Evolutionary conservation across 768 basidiomycete genomes (phyloP), one percentile per base, ranked within the genome.

Genomic region (Hypholoma fasciculare): DNA sequence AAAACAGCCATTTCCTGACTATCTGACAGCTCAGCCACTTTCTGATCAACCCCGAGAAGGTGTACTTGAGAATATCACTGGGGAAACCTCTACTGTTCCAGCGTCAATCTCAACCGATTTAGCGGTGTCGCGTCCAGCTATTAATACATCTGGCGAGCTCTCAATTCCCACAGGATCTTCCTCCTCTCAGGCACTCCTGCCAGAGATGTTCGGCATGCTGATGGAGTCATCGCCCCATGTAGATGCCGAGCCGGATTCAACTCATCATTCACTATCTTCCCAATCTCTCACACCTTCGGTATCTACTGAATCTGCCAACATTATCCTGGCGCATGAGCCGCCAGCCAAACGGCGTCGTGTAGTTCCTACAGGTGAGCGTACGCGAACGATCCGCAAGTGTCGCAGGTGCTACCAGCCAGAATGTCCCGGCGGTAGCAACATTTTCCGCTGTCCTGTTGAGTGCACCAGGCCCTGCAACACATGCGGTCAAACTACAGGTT

Each of bases 401-500:
- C 36, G 55, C 1, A 47, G 55, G 2, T 49, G 55, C 23, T 1
- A 13, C 1, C 12, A 4, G 13, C 17, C 47, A 19, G 55, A 56
- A 17, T 56, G 55, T 37, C 46, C 55, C 3, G 55, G 55, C 7
- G 49, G 49, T n/a, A 56, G 46, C 26, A 34, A 56, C 20, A 56
- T 56, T 38, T 27, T 56, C 16, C 38, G 38, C 3, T 56, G 55
- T 23, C 46, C 46, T 2, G 11, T 39, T 5, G 14, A 13, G 16
- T 56, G 55, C 30, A 56, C 46, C 20, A 46, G 36, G 27, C 55
- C 55, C 1, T 56, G 55, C 26, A 36, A 14, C 2, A 49, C 47
- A 19, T 56, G 55, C 38, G 6, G 14, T 16, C 23, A 44, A 9
- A 26, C 44, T 16, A 3, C 4, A 16, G 46, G 54, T 2, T 56